A percentile compares a stretch with the other conserved stretches of the same genome.
phyloP scores from a whole-genome alignment of 495 filamentous ascomycete species.

The Penicillium egyptiacum region DNA sequence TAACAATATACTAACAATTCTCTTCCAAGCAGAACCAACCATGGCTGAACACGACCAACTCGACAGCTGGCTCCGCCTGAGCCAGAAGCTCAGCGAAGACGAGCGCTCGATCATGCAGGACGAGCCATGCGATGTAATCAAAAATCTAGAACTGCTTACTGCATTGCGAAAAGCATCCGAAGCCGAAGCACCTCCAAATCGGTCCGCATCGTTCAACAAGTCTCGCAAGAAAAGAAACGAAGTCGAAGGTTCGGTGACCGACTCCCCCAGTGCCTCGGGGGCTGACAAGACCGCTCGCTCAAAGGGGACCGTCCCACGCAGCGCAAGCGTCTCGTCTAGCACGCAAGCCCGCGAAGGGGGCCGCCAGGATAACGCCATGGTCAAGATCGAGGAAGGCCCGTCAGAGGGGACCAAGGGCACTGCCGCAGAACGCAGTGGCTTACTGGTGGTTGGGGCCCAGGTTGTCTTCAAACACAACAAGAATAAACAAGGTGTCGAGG shows the following conservation, averaged over 20 bases:
- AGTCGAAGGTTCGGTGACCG: slow-evolving; percentile 64
- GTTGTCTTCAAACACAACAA: slow-evolving; percentile 81
- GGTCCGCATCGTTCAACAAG: slow-evolving; percentile 46
- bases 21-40: slow-evolving; percentile 33
- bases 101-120: slow-evolving; percentile 58
- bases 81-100: slow-evolving; percentile 62
- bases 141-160: slow-evolving; percentile 59
- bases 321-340: slow-evolving; percentile 54
- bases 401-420: slow-evolving; percentile 51
- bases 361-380: slow-evolving; percentile 41
- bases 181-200: slow-evolving; percentile 53
- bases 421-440: slow-evolving; percentile 49
- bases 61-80: slow-evolving; percentile 60
- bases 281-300: slow-evolving; percentile 47
- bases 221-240: slow-evolving; percentile 68
- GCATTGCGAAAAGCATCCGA: slow-evolving; percentile 61
- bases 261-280: slow-evolving; percentile 67
- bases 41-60: slow-evolving; percentile 50
- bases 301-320: slow-evolving; percentile 51
- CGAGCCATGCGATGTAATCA: slow-evolving; percentile 58
- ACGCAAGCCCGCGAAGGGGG: slow-evolving; percentile 40
- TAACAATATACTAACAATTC: slow-evolving; percentile 8
- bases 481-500: slow-evolving; percentile 64
- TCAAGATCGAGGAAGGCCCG: slow-evolving; percentile 56
- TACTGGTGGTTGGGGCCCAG: slow-evolving; percentile 69